Evolutionary conservation across 2,329 filamentous ascomycete genomes (phyloP).

Genomic region (Fusarium avenaceum): DNA sequence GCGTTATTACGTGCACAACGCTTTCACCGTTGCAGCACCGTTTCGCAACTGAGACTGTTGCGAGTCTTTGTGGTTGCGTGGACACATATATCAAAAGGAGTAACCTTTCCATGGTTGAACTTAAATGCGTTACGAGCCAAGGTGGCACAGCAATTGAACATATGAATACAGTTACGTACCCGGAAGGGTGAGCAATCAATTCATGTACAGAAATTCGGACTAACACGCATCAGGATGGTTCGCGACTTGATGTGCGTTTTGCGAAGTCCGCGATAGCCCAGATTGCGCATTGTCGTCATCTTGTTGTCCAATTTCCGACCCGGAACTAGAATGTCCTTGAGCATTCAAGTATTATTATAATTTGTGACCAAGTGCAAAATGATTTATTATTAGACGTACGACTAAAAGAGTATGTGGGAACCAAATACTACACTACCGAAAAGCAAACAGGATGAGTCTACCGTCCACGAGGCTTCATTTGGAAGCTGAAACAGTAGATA

Average conservation of each 20-base stretch:
- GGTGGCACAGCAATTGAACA: constrained; percentile 25
- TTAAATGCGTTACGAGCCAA: background rate
- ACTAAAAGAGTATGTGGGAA: background rate
- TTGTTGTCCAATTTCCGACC: constrained; percentile 3
- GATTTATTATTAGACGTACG: background rate
- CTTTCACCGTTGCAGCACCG: background rate
- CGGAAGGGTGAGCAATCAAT: constrained; percentile 3
- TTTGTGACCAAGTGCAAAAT: background rate
- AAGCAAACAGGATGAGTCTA: constrained; percentile 1
- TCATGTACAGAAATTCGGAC: constrained; percentile 5
- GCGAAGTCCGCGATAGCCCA: background rate
- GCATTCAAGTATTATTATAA: background rate
- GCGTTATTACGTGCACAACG: background rate
- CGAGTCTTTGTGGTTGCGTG: constrained; percentile 8
- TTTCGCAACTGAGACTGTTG: constrained; percentile 21
- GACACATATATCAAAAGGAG: background rate
- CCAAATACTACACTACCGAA: constrained; percentile 6
- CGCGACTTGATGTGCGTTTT: constrained; percentile 1
- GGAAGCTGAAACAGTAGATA: constrained; percentile 31
- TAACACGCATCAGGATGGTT: constrained; percentile 9
- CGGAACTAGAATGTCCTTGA: background rate
- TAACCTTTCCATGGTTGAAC: background rate
- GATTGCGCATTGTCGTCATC: constrained; percentile 5
- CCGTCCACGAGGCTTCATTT: background rate
- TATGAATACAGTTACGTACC: background rate